Evolutionary conservation across 768 basidiomycete genomes (phyloP), one percentile per base, ranked within the genome.

Genomic region (Suillus bovinus): DNA sequence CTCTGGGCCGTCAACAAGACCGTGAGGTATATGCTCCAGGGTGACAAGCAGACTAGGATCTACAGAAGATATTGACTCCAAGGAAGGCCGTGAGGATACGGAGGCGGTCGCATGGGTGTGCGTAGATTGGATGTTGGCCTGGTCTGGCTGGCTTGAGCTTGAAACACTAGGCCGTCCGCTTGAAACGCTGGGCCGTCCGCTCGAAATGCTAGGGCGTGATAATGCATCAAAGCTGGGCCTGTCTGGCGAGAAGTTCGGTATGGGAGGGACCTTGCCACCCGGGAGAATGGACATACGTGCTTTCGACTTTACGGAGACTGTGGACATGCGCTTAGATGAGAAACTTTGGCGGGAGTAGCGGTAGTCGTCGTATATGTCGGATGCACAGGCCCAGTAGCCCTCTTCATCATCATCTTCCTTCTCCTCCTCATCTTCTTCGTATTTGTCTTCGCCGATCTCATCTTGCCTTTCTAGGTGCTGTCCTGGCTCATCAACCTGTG

Each of bases 351-450:
- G 77, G 22, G 89, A 89, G 65, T 91, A 91, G 27, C 88, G 81
- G 70, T 93, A 93, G 63, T 90, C 84, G 71, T 93, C 91, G 64
- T 93, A 93, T 57, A 93, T 91, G 66, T 91, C 88, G 2, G 80
- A 81, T 10, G 83, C 85, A 27, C 84, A 85, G 59, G 91, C 90
- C 84, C 89, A 90, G 59, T 87, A 76, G 47, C 64, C 74, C 11
- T 73, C 74, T 36, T 75, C 75, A 34, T 72, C 75, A 17, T 68
- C 69, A 6, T 69, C 73, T 36, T 72, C 71, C 29, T 68, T 67
- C 6, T 69, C 72, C 42, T 67, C 68, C 13, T 67, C 69, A 5
- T 68, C 71, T 38, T 67, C 69, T 0, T 62, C 69, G 13, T 56
- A 67, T 27, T 65, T 58, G 36, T 67, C 72, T 16, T 54, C 66